Conservation (phyloP, 805 yeast species). For the Wickerhamiella dianesei region DNA sequence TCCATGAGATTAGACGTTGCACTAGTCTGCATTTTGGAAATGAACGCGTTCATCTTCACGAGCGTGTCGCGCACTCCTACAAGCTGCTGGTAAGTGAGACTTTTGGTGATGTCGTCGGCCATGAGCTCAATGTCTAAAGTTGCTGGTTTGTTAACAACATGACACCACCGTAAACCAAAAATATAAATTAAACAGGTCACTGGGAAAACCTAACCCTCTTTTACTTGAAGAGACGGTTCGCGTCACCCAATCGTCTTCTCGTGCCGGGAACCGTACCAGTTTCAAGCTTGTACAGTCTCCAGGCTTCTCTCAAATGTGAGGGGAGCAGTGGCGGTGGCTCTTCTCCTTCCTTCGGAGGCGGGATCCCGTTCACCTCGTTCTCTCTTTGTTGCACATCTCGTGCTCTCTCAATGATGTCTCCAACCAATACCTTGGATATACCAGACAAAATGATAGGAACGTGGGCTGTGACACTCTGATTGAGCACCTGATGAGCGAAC, state of each 20-base stretch:
- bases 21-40: not conserved
- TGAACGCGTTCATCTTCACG: not conserved
- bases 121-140: too few species aligned
- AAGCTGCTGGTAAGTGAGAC: too few species aligned
- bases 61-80: not conserved
- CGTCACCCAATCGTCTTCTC: conserved; percentile 62
- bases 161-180: too few species aligned
- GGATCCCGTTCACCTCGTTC: not conserved
- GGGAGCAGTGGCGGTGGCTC: conserved; percentile 51
- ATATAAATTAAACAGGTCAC: too few species aligned
- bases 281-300: conserved; percentile 62
- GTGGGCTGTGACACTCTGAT: conserved; percentile 66
- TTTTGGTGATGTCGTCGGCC: too few species aligned
- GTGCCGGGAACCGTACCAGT: conserved; percentile 47
- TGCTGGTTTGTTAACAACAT: too few species aligned
- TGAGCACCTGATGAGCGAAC: conserved; percentile 61
- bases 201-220: not conserved
- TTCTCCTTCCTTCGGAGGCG: conserved; percentile 26
- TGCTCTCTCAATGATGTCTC: conserved; percentile 77
- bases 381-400: conserved; percentile 48
- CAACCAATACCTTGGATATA: conserved; percentile 75
- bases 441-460: conserved; percentile 76
- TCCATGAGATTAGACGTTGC: not conserved
- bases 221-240: conserved; percentile 26
- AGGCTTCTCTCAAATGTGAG: conserved; percentile 77